Conservation (phyloP, 805 yeast species). For the Peterozyma xylosa region DNA sequence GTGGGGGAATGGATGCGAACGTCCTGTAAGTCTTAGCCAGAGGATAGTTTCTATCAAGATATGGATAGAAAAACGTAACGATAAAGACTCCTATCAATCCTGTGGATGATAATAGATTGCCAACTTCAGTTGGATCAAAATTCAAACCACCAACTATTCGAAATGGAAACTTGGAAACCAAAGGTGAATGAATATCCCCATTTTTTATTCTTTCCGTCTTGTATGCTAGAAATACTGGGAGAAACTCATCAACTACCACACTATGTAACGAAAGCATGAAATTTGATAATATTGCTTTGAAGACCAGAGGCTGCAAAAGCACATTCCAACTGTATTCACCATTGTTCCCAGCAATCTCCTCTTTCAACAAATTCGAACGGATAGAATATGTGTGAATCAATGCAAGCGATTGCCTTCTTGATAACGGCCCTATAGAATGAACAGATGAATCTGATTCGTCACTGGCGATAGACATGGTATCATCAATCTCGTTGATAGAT, state of each 20-base stretch:
- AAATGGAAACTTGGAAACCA: slow-evolving; percentile 33
- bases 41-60: slow-evolving; percentile 38
- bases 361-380: background rate
- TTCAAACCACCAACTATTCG: slow-evolving; percentile 46
- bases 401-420: slow-evolving; percentile 8
- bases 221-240: slow-evolving; percentile 39
- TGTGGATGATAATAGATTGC: slow-evolving; percentile 39
- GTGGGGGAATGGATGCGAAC: slow-evolving; percentile 33
- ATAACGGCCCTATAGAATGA: slow-evolving; percentile 7
- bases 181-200: slow-evolving; percentile 2
- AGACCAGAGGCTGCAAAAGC: slow-evolving; percentile 9
- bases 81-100: slow-evolving; percentile 47
- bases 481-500: background rate
- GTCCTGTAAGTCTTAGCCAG: slow-evolving; percentile 35
- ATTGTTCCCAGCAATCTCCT: background rate
- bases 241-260: slow-evolving; percentile 43
- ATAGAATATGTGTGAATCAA: slow-evolving; percentile 1
- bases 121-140: slow-evolving; percentile 36
- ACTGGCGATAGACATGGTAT: background rate
- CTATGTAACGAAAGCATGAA: slow-evolving; percentile 38
- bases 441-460: slow-evolving; percentile 5
- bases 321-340: slow-evolving; percentile 12
- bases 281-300: slow-evolving; percentile 19
- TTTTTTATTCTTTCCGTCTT: slow-evolving; percentile 2
- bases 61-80: slow-evolving; percentile 43